A percentile compares a stretch with the other conserved stretches of the same genome.
These are phyloP conservation scores for Xylaria sp. DNA, from an alignment of 495 filamentous ascomycete species.

Conservation along the genomic window DNA sequence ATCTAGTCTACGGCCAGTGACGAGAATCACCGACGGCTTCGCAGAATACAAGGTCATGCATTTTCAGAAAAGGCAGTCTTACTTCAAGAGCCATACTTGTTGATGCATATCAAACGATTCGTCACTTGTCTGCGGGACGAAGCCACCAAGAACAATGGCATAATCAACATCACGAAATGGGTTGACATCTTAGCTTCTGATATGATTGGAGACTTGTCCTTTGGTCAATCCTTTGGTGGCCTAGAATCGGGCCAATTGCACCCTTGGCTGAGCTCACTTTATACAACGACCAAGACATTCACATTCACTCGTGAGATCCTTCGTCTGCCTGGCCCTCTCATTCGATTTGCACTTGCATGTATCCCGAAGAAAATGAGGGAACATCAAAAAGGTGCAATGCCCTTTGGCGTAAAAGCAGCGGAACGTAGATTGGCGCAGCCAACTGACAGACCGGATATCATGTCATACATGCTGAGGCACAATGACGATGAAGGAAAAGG, in stretches of 20 bases:
- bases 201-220: conserved; percentile 64
- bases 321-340: background rate
- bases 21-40: conserved; percentile 15
- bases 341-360: background rate
- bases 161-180: conserved; percentile 52
- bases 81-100: conserved; percentile 36
- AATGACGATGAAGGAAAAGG: conserved; percentile 21
- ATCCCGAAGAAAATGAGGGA: conserved; percentile 11
- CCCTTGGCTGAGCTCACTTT: conserved; percentile 40
- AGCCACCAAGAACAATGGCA: conserved; percentile 10
- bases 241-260: conserved; percentile 39
- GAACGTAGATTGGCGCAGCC: background rate
- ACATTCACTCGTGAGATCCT: conserved; percentile 25
- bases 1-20: conserved; percentile 7
- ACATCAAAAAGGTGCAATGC: background rate
- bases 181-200: conserved; percentile 64
- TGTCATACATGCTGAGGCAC: conserved; percentile 28
- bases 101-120: conserved; percentile 37
- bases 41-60: conserved; percentile 5
- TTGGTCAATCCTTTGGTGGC: conserved; percentile 62
- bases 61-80: conserved; percentile 30
- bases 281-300: conserved; percentile 25
- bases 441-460: conserved; percentile 25
- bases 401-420: background rate
- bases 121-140: conserved; percentile 26